Evolutionary conservation across 2,329 filamentous ascomycete species (phyloP).

Genomic region (Claviceps maximensis): DNA sequence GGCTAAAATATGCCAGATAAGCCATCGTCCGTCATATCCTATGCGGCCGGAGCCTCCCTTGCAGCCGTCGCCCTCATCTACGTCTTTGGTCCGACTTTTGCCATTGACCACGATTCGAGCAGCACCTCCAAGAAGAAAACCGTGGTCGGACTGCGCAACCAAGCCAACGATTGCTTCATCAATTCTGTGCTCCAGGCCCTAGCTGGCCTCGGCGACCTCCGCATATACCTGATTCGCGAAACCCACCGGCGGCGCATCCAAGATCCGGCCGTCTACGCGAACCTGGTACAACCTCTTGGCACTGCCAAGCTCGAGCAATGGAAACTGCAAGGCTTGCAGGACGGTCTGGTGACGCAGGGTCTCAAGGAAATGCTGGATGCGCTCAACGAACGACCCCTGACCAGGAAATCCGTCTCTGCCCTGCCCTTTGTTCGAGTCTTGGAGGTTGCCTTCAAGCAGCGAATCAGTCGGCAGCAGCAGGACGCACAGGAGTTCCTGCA

Average conservation of each 20-base stretch:
- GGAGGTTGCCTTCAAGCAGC: slow-evolving; percentile 75
- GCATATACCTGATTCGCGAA: slow-evolving; percentile 85
- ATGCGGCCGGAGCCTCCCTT: slow-evolving; percentile 89
- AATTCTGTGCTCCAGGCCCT: slow-evolving; percentile 92
- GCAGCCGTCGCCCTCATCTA: slow-evolving; percentile 92
- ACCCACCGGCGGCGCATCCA: slow-evolving; percentile 74
- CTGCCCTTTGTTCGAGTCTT: slow-evolving; percentile 71
- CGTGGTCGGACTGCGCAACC: slow-evolving; percentile 78
- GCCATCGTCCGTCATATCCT: slow-evolving; percentile 48
- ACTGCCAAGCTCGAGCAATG: slow-evolving; percentile 35
- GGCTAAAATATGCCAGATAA: slow-evolving; percentile 21
- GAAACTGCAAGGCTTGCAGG: slow-evolving; percentile 58
- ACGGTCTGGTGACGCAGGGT: slow-evolving; percentile 70
- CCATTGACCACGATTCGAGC: slow-evolving; percentile 74
- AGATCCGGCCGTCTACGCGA: slow-evolving; percentile 59
- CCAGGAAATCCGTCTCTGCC: slow-evolving; percentile 86
- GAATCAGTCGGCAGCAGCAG: slow-evolving; percentile 89
- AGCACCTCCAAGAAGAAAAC: slow-evolving; percentile 57
- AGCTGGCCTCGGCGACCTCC: slow-evolving; percentile 77
- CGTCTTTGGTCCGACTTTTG: slow-evolving; percentile 94
- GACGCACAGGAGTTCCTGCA: slow-evolving; percentile 97
- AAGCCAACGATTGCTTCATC: slow-evolving; percentile 93
- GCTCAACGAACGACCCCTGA: slow-evolving; percentile 85
- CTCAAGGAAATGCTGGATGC: slow-evolving; percentile 87
- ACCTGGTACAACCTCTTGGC: slow-evolving; percentile 38